Base-by-base conservation (phyloP, 179 eudicot genomes). In the Amaranthus tricolor region DNA sequence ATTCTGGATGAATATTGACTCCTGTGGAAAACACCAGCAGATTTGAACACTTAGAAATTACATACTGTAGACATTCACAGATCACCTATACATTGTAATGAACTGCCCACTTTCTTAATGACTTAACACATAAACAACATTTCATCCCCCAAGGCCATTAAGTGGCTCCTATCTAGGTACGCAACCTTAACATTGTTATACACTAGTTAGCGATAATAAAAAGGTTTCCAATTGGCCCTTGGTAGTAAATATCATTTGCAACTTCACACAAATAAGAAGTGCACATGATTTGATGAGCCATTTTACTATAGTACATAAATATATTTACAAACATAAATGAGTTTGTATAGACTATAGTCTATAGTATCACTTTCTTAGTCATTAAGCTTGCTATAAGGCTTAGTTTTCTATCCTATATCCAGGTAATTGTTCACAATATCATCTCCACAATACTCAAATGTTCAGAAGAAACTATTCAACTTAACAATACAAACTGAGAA, bases 1-100 rank as follows among this genome's bases (percentile, higher is more conserved):
- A 79, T 79, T 84, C 88, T 57, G 80, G 81, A 82, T 79, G 78
- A 64, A 78, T 75, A 61, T 70, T 73, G 73, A 55, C 63, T 65
- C 90, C 94, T 86, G 78, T 24, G 82, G 4, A 71, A 61, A 70
- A 58, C 52, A 70, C 63, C 31, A 59, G 7, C 54, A 58, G 63
- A 69, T 21, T 45, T 44, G 17, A 71, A 55, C 70, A 61, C 21
- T 70, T 21, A 77, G 48, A 69, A 62, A 16, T 7, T 52, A 71
- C 5, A 45, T 14, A 47, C 20, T 14, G 20, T 62, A 50, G 24
- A 59, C 6, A 45, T 14, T 6, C 21, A 72, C 1, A 60, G n/a
- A 57, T 68, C 71, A 68, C 55, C 57, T 68, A 65, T 13, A 48
- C 16, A 62, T 62, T 31, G 48, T 17, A 5, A 31, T 19, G 57